Conservation (phyloP, 305 asterid genomes). For the Striga hermonthica region DNA sequence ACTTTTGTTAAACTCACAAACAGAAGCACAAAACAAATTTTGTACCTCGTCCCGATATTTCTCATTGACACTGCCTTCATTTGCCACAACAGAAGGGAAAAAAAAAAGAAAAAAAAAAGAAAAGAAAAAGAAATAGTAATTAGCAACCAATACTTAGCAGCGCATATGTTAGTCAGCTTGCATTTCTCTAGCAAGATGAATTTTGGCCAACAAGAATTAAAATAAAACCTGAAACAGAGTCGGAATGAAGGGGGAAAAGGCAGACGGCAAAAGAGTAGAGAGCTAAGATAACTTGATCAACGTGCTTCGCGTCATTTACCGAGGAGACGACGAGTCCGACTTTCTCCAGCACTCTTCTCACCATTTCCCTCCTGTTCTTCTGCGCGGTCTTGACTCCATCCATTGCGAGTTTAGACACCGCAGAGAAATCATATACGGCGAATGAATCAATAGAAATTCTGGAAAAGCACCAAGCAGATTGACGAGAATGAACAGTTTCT, state of each 20-base stretch:
- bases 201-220: not conserved
- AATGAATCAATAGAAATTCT: too few relatives aligned
- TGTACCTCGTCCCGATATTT: slow-evolving; percentile 58
- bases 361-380: slow-evolving; percentile 39
- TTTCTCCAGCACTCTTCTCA: slow-evolving; percentile 49
- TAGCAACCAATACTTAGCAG: not conserved
- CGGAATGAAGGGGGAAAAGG: slow-evolving; percentile 53
- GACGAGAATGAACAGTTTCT: too few relatives aligned
- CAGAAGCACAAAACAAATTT: slow-evolving; percentile 1
- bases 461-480: too few relatives aligned
- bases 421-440: too few relatives aligned
- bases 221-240: slow-evolving; percentile 48
- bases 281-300: slow-evolving; percentile 68
- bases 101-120: not conserved
- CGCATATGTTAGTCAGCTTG: not conserved
- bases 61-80: slow-evolving; percentile 57
- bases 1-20: not conserved
- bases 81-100: slow-evolving; percentile 9
- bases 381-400: slow-evolving; percentile 29
- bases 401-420: slow-evolving; percentile 10
- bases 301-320: slow-evolving; percentile 51
- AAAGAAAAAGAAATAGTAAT: not conserved
- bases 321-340: slow-evolving; percentile 53
- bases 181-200: not conserved
- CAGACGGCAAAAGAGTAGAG: slow-evolving; percentile 70